Conservation (phyloP, 257 asterid genomes). For the Oldenlandia corymbosa region DNA sequence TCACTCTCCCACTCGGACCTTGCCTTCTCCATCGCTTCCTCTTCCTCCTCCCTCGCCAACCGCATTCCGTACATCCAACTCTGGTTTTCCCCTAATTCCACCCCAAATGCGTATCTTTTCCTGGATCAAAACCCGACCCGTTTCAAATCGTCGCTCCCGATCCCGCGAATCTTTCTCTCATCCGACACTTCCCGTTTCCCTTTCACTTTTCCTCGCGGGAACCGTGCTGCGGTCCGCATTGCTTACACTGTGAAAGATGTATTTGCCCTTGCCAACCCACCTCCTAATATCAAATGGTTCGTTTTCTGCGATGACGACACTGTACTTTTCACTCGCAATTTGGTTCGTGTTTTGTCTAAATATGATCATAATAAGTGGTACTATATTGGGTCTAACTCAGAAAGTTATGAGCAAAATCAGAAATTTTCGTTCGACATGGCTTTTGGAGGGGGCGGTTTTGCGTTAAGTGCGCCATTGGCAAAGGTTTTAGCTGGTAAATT, state of each 20-base stretch:
- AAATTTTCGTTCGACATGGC: slow-evolving; percentile 68
- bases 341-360: slow-evolving; percentile 52
- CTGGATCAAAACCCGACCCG: slow-evolving; percentile 37
- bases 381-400: slow-evolving; percentile 55
- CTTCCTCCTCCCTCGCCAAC: slow-evolving; percentile 46
- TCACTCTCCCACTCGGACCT: slow-evolving; percentile 33
- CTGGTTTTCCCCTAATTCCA: slow-evolving; percentile 62
- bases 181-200: slow-evolving; percentile 34
- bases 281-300: slow-evolving; percentile 53
- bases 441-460: slow-evolving; percentile 83
- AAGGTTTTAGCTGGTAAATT: slow-evolving; percentile 56
- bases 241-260: slow-evolving; percentile 63
- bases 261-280: slow-evolving; percentile 25
- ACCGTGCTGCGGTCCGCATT: slow-evolving; percentile 52
- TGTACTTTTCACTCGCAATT: slow-evolving; percentile 49
- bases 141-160: slow-evolving; percentile 8
- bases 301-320: slow-evolving; percentile 81
- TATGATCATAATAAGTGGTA: slow-evolving; percentile 56
- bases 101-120: slow-evolving; percentile 52
- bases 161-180: slow-evolving; percentile 47
- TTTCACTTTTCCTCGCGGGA: slow-evolving; percentile 32
- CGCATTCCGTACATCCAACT: slow-evolving; percentile 54
- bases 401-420: slow-evolving; percentile 71
- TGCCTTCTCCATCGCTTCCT: slow-evolving; percentile 60
- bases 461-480: slow-evolving; percentile 65